Base-by-base conservation (phyloP, 768 basidiomycete genomes). In the Lactarius psammicola region DNA sequence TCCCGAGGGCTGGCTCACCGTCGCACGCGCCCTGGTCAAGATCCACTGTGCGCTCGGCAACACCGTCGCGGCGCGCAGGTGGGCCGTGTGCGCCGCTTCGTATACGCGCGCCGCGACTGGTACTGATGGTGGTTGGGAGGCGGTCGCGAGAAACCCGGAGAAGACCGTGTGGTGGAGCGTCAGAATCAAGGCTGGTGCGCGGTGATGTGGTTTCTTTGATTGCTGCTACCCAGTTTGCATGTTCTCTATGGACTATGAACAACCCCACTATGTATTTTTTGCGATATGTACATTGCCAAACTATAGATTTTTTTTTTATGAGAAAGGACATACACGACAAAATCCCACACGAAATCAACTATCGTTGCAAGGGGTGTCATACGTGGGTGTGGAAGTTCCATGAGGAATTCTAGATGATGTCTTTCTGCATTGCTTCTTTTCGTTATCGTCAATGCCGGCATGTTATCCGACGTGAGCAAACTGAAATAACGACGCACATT, bases 51-150 rank as follows among this genome's bases (percentile, higher is more conserved):
- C 63, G 17, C 55, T 65, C 11, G 54, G 63, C 0, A 44, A 68
- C 3, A 36, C 54, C n/a, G 63, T 56, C 15, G 53, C 44, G 15
- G 67, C 57, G 40, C 51, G 53, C 10, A 60, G 20, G 53, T 68
- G 62, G 62, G 67, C 63, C 20, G 53, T 59, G 20, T 59, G 63
- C 28, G 67, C 67, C n/a, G 63, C 59, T 15, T 59, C 63, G 55
- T 56, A 59, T 30, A 30, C 57, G 34, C 56, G 56, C 31, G 67
- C 63, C 1, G 63, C 54, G 20, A 68, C 63, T 20, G 66, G 66
- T 34, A 46, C 49, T 7, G 67, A 64, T 17, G 63, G 67, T 11
- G 67, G 59, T 11, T 68, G 63, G 67, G 67, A 55, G 20, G 67
- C 57, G 10, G 67, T 64, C 10, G 62, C 63, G 57, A 54, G 58